phyloP scores from a whole-genome alignment of 2,329 filamentous ascomycete species.

The Pseudogymnoascus sp. region DNA sequence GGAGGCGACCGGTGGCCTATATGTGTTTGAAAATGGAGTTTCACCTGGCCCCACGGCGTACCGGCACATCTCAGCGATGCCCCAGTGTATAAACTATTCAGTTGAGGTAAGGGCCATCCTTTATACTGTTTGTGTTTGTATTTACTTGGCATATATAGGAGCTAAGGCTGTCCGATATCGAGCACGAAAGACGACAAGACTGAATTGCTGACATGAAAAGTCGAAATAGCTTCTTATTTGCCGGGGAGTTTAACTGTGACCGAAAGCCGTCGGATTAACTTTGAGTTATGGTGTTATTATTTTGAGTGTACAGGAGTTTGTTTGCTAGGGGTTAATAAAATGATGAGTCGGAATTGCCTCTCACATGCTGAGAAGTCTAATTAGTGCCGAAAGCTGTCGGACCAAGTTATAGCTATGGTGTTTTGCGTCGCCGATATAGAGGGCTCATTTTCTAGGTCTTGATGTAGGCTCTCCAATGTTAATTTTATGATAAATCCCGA shows the following conservation, averaged over 20 bases:
- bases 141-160: neutral
- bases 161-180: neutral
- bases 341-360: neutral
- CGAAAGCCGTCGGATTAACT: neutral
- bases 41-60: neutral
- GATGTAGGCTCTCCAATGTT: neutral
- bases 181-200: neutral
- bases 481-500: too few species aligned
- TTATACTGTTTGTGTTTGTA: neutral
- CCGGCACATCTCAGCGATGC: neutral
- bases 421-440: neutral
- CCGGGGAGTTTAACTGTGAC: neutral
- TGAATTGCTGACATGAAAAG: neutral
- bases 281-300: neutral
- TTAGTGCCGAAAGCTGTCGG: neutral
- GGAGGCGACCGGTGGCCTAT: neutral
- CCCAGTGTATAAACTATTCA: neutral
- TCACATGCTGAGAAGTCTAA: neutral
- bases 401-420: neutral
- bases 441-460: neutral
- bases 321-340: neutral
- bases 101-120: neutral
- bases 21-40: neutral
- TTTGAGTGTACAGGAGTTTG: neutral
- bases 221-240: neutral